These are phyloP conservation scores for Chimonanthus salicifolius DNA, from an alignment of 164 flowering plant species.

Conservation along the genomic window DNA sequence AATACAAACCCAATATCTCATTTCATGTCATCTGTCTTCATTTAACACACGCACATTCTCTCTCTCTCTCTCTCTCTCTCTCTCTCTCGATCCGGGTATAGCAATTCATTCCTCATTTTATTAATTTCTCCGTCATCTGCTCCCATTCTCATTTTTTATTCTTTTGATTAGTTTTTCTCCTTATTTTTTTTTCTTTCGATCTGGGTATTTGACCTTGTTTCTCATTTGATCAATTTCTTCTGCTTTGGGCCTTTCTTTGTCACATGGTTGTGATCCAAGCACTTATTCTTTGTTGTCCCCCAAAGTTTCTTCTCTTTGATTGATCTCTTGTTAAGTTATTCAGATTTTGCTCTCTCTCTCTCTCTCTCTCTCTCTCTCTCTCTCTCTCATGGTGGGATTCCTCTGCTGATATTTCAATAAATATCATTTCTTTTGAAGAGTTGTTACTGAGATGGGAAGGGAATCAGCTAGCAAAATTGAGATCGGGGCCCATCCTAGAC, in stretches of 20 bases:
- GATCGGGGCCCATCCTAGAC: slow-evolving; percentile 22
- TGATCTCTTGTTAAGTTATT: background rate
- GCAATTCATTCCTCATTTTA: too few relatives aligned
- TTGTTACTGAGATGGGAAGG: slow-evolving; percentile 18
- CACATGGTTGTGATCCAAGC: background rate
- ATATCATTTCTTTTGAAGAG: background rate
- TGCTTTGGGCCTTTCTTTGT: background rate
- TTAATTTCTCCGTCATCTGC: too few relatives aligned
- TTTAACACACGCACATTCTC: background rate
- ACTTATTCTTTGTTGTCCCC: background rate
- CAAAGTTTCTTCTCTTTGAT: background rate
- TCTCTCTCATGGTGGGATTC: background rate
- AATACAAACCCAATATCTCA: too few relatives aligned
- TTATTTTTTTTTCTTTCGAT: too few relatives aligned
- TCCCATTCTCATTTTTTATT: too few relatives aligned
- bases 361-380: background rate
- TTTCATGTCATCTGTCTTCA: background rate
- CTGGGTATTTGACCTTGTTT: background rate
- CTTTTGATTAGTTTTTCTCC: too few relatives aligned
- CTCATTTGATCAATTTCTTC: background rate
- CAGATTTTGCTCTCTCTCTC: background rate
- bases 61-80: background rate
- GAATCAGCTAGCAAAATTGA: slow-evolving; percentile 21
- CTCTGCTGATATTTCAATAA: background rate
- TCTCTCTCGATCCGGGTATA: background rate